Percentiles rank a stretch among this genome's conserved stretches.
These are phyloP conservation scores for Pseudozyma sp. DNA, from an alignment of 1,284 basidiomycete genomes.

Conservation along the genomic window DNA sequence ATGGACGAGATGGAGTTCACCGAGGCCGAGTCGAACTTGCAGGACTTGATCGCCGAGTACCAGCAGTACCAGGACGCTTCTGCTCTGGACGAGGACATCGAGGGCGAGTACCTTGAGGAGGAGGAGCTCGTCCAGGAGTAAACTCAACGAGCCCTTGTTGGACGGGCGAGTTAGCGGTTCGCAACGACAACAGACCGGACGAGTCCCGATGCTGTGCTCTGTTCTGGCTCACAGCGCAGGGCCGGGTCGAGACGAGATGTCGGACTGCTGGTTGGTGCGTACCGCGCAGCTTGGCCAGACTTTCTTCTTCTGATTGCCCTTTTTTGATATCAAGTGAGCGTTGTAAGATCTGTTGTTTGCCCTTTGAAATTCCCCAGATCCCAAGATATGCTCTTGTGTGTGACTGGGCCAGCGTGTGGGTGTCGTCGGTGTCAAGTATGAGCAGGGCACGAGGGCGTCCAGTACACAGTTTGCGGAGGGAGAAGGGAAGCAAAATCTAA, in stretches of 20 bases:
- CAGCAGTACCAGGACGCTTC: slow-evolving; percentile 70
- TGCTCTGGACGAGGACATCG: slow-evolving; percentile 70
- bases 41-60: slow-evolving; percentile 70
- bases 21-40: slow-evolving; percentile 69
- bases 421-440: no score
- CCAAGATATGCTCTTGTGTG: no score
- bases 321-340: neutral
- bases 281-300: no score
- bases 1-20: slow-evolving; percentile 70
- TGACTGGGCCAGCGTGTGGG: no score
- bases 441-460: no score
- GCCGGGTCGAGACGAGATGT: slow-evolving; percentile 9
- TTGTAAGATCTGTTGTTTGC: neutral
- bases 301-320: neutral
- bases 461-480: no score
- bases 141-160: neutral
- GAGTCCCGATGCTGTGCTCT: slow-evolving; percentile 14
- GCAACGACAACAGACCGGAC: no score
- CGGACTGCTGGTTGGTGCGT: neutral
- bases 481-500: no score
- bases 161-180: no score
- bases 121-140: slow-evolving; percentile 55
- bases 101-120: slow-evolving; percentile 62
- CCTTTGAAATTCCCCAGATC: neutral
- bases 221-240: neutral